Evolutionary conservation across 495 filamentous ascomycete genomes (phyloP).

Genomic region (Baudoinia panamericana): DNA sequence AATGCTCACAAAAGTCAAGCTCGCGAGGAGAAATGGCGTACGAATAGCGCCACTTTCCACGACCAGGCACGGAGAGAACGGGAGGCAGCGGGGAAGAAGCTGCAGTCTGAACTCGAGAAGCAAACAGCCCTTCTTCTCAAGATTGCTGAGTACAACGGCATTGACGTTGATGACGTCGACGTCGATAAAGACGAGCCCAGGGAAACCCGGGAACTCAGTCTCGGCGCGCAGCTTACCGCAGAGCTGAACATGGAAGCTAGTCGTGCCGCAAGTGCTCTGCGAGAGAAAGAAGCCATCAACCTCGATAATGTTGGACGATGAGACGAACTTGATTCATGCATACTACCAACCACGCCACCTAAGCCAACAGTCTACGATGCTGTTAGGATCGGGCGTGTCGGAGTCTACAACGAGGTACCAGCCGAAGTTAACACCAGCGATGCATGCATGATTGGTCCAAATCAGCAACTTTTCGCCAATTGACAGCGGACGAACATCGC

Average conservation of each 20-base stretch:
- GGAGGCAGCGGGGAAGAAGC: conserved; percentile 22
- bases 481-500: conserved; percentile 42
- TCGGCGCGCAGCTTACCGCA: conserved; percentile 9
- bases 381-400: conserved; percentile 35
- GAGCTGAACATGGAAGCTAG: conserved; percentile 14
- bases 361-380: conserved; percentile 30
- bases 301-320: conserved; percentile 10
- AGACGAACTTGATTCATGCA: background rate
- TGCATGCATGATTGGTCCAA: conserved; percentile 79
- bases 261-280: background rate
- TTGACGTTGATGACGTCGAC: background rate
- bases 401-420: conserved; percentile 71
- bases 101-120: conserved; percentile 19
- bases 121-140: conserved; percentile 14
- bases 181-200: background rate
- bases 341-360: conserved; percentile 34
- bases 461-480: conserved; percentile 53
- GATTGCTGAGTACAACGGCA: conserved; percentile 2
- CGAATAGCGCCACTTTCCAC: conserved; percentile 25
- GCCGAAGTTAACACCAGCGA: conserved; percentile 56
- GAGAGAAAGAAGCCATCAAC: background rate
- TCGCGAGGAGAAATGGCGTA: conserved; percentile 28
- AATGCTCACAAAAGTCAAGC: conserved; percentile 22
- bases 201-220: conserved; percentile 5
- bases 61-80: conserved; percentile 22